These are phyloP conservation scores for Caryopteris hybrid DNA, from an alignment of 305 asterid genomes.

Conservation along the genomic window DNA sequence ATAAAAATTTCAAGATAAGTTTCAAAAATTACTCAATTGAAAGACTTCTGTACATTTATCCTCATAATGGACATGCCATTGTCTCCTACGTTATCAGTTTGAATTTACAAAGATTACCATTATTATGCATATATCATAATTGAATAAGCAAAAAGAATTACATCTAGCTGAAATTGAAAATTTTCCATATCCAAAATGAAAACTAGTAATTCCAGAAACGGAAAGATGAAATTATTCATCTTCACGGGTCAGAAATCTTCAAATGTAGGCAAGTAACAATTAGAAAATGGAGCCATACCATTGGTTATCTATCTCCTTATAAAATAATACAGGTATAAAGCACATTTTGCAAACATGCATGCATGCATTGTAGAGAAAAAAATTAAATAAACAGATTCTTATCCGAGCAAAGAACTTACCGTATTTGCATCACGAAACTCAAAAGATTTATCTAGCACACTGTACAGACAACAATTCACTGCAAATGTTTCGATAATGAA, in stretches of 20 bases:
- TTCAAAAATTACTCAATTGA: not conserved
- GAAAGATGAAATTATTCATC: not conserved
- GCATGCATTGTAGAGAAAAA: not conserved
- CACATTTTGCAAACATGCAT: not conserved
- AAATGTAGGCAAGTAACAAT: not conserved
- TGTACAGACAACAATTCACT: slow-evolving; percentile 79
- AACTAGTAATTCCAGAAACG: not conserved
- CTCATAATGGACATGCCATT: not conserved
- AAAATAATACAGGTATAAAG: not conserved
- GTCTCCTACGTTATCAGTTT: not conserved
- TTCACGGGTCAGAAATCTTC: not conserved
- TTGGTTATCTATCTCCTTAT: too few species aligned
- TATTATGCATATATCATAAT: not conserved
- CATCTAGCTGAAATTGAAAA: not conserved
- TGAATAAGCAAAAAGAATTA: not conserved
- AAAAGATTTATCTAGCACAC: slow-evolving; percentile 90
- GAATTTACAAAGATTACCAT: not conserved
- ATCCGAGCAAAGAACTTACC: slow-evolving; percentile 49
- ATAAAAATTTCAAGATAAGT: too few species aligned
- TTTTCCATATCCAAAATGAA: not conserved
- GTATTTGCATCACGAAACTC: slow-evolving; percentile 89
- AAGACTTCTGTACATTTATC: too few species aligned
- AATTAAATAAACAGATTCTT: not conserved
- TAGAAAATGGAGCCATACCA: too few species aligned
- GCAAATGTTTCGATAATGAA: slow-evolving; percentile 81